Evolutionary conservation across 768 basidiomycete species (phyloP).

Genomic region (Serendipita indica): DNA sequence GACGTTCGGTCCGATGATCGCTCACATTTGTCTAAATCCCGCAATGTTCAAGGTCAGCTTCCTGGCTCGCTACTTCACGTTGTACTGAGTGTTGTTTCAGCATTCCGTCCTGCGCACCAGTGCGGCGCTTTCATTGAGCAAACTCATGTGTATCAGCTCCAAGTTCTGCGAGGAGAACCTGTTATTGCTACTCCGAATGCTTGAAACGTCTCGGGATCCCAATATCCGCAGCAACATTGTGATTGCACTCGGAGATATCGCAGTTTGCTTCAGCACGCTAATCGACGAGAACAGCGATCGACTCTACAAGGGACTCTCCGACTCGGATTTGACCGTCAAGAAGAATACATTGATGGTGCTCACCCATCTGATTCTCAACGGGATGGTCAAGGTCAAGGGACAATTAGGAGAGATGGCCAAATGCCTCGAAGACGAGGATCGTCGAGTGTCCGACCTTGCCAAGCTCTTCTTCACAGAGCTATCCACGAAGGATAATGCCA

Average conservation of each 20-base stretch:
- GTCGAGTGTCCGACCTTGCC: constrained; percentile 81
- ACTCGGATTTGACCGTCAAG: constrained; percentile 78
- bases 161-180: constrained; percentile 88
- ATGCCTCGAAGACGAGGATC: constrained; percentile 84
- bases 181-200: constrained; percentile 78
- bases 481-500: constrained; percentile 94
- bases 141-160: constrained; percentile 90
- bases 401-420: constrained; percentile 99
- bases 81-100: constrained; percentile 28
- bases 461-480: constrained; percentile 95
- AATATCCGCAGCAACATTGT: constrained; percentile 92
- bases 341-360: constrained; percentile 99
- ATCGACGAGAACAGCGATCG: constrained; percentile 95
- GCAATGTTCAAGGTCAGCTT: constrained; percentile 70
- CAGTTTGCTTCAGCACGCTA: constrained; percentile 93
- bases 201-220: constrained; percentile 80
- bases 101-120: constrained; percentile 75
- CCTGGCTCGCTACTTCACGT: not conserved
- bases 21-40: constrained; percentile 80
- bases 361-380: constrained; percentile 90
- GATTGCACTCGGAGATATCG: constrained; percentile 94
- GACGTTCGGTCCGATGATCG: constrained; percentile 77
- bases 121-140: constrained; percentile 79
- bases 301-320: constrained; percentile 85
- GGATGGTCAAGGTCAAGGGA: constrained; percentile 99